Base-by-base conservation (phyloP, 495 filamentous ascomycete species). In the Polyplosphaeria fusca region DNA sequence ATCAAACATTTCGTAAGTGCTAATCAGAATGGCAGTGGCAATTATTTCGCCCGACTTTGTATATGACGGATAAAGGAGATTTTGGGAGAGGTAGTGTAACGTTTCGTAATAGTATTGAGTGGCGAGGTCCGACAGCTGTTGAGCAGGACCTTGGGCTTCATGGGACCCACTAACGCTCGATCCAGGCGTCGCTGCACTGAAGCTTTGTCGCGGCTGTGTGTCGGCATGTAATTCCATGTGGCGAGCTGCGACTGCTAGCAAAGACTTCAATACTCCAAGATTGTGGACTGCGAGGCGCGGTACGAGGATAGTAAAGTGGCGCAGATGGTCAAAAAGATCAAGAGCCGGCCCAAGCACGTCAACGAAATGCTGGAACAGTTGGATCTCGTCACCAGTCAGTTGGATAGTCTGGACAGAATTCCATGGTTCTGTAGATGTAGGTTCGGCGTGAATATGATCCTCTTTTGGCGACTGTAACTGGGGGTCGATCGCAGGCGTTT, bases 71-170 rank as follows among this genome's bases (percentile, higher is more conserved):
- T 65, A 70, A 32, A 60, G 41, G 55, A 73, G 68, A 9, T 70
- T 68, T 18, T 58, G 47, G 22, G 65, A 62, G 7, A 73, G 54
- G 45, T 71, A 73, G n/a, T 71, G 68, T 11, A 73, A 48, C 3
- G 70, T 71, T 50, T 73, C 68, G 41, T 70, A 66, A 47, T 73
- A 71, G 55, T 70, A 71, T 45, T 73, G 70, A n/a, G 64, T 56
- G 11, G 54, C 45, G 16, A 30, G 13, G 12, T 50, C 14, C 14
- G 22, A 25, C 7, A 56, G 20, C 27, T 42, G 28, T 20, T 47
- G 40, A 4, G 5, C 2, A 14, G 9, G 18, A 2, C 24, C 35
- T 19, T 25, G 45, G 9, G 12, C 28, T 16, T 24, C 50, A 22
- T n/a, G 2, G 19, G 3, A 2, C 16, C 24, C 38, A 41, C 25